phyloP scores from a whole-genome alignment of 2,329 filamentous ascomycete genomes.

The Ascochyta fabae region DNA sequence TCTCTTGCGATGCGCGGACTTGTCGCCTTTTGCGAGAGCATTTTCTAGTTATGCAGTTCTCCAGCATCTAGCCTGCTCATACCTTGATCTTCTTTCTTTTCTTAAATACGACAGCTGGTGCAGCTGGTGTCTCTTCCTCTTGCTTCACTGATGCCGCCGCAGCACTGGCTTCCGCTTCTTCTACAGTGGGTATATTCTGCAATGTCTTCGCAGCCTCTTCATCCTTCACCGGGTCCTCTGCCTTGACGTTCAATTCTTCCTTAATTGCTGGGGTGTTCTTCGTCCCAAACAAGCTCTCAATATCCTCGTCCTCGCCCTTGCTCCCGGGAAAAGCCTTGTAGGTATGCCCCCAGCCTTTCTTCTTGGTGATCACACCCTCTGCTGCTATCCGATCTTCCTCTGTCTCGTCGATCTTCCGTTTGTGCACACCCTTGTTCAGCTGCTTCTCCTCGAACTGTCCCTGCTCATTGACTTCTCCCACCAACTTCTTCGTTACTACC shows the following conservation, averaged over 20 bases:
- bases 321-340: constrained; percentile 54
- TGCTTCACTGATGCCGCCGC: constrained; percentile 23
- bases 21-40: background rate
- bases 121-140: constrained; percentile 31
- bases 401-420: constrained; percentile 66
- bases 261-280: constrained; percentile 52
- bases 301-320: constrained; percentile 64
- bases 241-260: constrained; percentile 47
- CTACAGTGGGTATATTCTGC: constrained; percentile 39
- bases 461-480: constrained; percentile 51
- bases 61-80: background rate
- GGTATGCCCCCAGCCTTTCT: constrained; percentile 54
- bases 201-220: constrained; percentile 26
- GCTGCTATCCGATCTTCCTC: constrained; percentile 67
- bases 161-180: constrained; percentile 30
- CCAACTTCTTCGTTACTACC: constrained; percentile 61
- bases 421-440: constrained; percentile 64
- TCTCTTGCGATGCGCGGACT: background rate
- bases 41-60: background rate
- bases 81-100: constrained; percentile 71
- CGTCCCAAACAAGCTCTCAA: constrained; percentile 63
- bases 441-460: constrained; percentile 53
- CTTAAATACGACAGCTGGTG: constrained; percentile 72
- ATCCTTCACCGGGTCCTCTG: constrained; percentile 21
- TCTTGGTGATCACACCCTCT: constrained; percentile 54